phyloP scores from a whole-genome alignment of 495 filamentous ascomycete genomes.

The Lasiosphaeris hirsuta region DNA sequence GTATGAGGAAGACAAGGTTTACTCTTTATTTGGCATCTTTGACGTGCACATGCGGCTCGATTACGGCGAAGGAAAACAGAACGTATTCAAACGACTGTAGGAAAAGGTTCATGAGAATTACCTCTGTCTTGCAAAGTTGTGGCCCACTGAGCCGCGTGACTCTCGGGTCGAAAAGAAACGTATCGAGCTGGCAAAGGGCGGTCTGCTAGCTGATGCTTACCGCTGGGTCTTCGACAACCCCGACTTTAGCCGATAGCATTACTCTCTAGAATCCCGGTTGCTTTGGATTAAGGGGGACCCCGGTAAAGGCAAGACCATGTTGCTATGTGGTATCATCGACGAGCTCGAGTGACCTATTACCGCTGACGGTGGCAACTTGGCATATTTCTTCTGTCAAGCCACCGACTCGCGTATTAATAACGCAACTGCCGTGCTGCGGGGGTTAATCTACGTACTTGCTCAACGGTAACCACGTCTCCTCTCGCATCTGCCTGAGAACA shows the following conservation, averaged over 20 bases:
- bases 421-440: conserved; percentile 37
- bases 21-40: too few species aligned
- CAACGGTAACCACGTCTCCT: neutral
- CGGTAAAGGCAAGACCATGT: conserved; percentile 45
- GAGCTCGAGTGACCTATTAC: conserved; percentile 20
- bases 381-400: conserved; percentile 46
- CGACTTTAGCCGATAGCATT: conserved; percentile 36
- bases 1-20: too few species aligned
- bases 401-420: conserved; percentile 33
- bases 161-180: conserved; percentile 34
- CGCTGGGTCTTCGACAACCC: conserved; percentile 40
- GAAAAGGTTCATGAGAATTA: too few species aligned
- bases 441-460: conserved; percentile 40
- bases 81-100: too few species aligned
- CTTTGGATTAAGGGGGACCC: conserved; percentile 38
- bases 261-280: conserved; percentile 22
- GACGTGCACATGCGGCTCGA: too few species aligned
- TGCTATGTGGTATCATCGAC: conserved; percentile 38
- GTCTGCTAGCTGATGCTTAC: conserved; percentile 39
- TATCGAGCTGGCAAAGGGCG: conserved; percentile 40
- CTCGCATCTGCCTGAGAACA: too few species aligned
- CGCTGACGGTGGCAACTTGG: conserved; percentile 17
- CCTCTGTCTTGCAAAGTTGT: too few species aligned
- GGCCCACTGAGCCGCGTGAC: conserved; percentile 8
- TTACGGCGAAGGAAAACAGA: too few species aligned